Base-by-base conservation (phyloP, 371 early-diverging fungal genomes). In the Rhizopus stolonifer region DNA sequence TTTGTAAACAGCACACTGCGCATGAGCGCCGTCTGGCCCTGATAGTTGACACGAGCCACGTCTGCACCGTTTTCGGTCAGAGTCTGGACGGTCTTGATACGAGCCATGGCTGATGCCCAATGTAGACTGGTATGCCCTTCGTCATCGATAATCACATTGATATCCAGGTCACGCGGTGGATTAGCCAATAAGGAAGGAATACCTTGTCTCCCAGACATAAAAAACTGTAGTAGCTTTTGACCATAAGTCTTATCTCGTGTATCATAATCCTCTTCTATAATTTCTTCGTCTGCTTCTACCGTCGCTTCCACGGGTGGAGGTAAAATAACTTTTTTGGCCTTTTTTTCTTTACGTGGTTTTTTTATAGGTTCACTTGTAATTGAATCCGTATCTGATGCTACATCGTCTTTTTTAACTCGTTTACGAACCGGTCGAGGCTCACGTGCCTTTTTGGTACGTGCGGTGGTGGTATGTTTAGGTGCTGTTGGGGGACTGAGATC, bases 21-120 rank as follows among this genome's bases (percentile, higher is more conserved):
- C 60, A 95, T 91, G 22, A 98, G 69, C 3, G 96, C 90, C 1
- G 95, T 88, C 64, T 96, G 93, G 6, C 96, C 96, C 23, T 79
- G 79, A 54, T 83, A 81, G 61, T 97, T 97, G 22, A 85, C 79
- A 25, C 80, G 64, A 45, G 79, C 78, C 4, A 85, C 65, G 52
- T 92, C 88, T 2, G 92, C 92, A 0, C 90, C 90, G 36, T 83
- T 83, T 18, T 82, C 72, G 5, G 97, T 66, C 39, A 96, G 67
- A 8, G 88, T 60, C 31, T 84, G 77, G 24, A 96, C 82, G 7
- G 92, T 77, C 32, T 85, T 75, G 24, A 91, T 79, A 17, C 90
- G 79, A 0, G 89, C 96, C 61, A 97, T 82, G 6, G 96, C 92
- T 7, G 95, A 91, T 0, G 98, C 96, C 96, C 96, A 98, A 59